phyloP scores from a whole-genome alignment of 1,284 basidiomycete species.

The Moniliophthora roreri region DNA sequence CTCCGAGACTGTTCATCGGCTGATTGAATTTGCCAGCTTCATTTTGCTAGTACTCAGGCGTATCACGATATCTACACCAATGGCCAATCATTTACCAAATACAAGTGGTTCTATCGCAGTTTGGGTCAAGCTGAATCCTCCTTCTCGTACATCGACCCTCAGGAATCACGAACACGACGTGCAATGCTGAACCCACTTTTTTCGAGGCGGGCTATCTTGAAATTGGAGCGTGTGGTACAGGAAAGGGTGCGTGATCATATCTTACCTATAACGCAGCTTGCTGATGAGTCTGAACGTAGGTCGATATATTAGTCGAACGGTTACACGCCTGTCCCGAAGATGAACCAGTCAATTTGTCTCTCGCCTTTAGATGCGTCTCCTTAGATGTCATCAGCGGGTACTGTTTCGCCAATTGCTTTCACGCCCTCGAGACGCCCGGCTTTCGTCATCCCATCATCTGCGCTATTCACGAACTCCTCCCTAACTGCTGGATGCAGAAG shows the following conservation, averaged over 20 bases:
- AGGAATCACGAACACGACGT: conserved; percentile 19
- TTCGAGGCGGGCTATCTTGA: conserved; percentile 24
- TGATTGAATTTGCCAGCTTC: neutral
- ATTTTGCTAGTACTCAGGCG: conserved; percentile 8
- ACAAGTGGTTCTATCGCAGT: conserved; percentile 19
- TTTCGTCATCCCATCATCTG: conserved; percentile 2
- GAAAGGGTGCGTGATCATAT: conserved; percentile 17
- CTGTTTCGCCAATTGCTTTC: neutral
- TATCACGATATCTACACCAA: conserved; percentile 18
- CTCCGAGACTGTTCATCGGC: neutral
- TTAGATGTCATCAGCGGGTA: conserved; percentile 1
- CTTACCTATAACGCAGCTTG: neutral
- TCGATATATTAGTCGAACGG: neutral
- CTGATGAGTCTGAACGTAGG: conserved; percentile 8
- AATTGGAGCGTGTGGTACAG: conserved; percentile 23
- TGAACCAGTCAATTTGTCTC: neutral
- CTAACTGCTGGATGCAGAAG: conserved; percentile 30
- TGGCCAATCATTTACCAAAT: conserved; percentile 22
- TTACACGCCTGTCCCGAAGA: neutral
- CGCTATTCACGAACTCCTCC: conserved; percentile 24
- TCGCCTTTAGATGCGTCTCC: neutral
- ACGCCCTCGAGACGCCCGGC: neutral
- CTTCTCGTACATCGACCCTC: conserved; percentile 14
- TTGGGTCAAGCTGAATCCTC: conserved; percentile 18
- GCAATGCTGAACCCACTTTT: conserved; percentile 25